Percentiles rank a stretch among this genome's conserved stretches.
phyloP scores from a whole-genome alignment of 164 flowering plant species.

The Sedum album region DNA sequence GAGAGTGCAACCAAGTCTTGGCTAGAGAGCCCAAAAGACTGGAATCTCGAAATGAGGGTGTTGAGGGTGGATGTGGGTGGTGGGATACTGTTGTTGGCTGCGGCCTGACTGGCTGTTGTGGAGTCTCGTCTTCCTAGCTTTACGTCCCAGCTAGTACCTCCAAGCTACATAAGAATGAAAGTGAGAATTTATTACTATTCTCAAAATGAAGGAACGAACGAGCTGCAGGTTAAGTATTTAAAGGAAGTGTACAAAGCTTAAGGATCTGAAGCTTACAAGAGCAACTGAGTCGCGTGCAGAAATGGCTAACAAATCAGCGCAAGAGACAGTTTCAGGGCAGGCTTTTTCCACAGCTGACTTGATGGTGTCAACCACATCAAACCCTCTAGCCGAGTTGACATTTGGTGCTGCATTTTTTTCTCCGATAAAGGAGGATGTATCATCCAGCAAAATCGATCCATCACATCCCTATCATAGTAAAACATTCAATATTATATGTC shows the following conservation, averaged over 20 bases:
- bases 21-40: conserved; percentile 42
- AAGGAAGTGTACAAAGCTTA: neutral
- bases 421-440: conserved; percentile 46
- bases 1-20: conserved; percentile 61
- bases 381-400: conserved; percentile 44
- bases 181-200: too few species aligned
- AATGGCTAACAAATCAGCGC: conserved; percentile 57
- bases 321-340: conserved; percentile 64
- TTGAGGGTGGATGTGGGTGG: conserved; percentile 46
- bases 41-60: conserved; percentile 39
- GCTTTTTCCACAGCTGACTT: conserved; percentile 49
- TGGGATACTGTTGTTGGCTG: conserved; percentile 58
- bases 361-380: conserved; percentile 47
- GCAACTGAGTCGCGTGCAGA: conserved; percentile 50
- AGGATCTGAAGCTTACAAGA: conserved; percentile 22
- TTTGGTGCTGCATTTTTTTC: conserved; percentile 60
- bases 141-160: conserved; percentile 67
- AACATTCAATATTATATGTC: neutral
- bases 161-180: conserved; percentile 31
- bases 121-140: conserved; percentile 73
- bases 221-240: too few species aligned
- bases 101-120: conserved; percentile 51
- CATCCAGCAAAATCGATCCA: conserved; percentile 58
- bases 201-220: too few species aligned
- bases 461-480: conserved; percentile 48